A percentile compares a stretch with the other conserved stretches of the same genome.
phyloP scores from a whole-genome alignment of 805 yeast species.

The Cyberlindnera galapagoensis region DNA sequence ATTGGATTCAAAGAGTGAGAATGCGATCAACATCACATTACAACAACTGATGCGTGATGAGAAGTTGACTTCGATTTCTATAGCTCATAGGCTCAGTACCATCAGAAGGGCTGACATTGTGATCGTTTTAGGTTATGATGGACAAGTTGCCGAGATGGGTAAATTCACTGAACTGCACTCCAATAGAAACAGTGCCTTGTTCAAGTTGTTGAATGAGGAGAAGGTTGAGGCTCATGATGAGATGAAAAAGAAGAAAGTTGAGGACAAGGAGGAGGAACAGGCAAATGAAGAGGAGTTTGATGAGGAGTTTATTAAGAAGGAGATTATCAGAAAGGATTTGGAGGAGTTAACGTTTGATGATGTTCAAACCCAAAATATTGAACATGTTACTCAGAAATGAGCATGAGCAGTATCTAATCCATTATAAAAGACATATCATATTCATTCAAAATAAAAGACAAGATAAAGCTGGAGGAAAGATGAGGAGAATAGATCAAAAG shows the following conservation, averaged over 20 bases:
- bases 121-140: constrained; percentile 76
- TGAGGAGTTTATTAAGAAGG: constrained; percentile 21
- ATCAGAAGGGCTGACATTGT: constrained; percentile 80
- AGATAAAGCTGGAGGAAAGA: no score
- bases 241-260: constrained; percentile 9
- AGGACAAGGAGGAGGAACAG: constrained; percentile 3
- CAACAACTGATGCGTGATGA: constrained; percentile 53
- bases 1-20: constrained; percentile 64
- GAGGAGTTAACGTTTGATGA: constrained; percentile 17
- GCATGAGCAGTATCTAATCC: no score
- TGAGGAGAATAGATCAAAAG: no score
- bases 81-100: constrained; percentile 91
- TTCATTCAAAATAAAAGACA: no score
- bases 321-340: constrained; percentile 16
- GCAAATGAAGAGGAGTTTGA: constrained; percentile 6
- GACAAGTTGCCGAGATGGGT: constrained; percentile 76
- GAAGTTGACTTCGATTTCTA: constrained; percentile 73
- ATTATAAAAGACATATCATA: no score
- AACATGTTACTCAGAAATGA: no score
- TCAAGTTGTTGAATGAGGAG: constrained; percentile 32
- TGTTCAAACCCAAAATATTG: no score
- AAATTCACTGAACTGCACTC: constrained; percentile 49
- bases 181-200: constrained; percentile 35
- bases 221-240: constrained; percentile 8
- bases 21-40: constrained; percentile 77